Evolutionary conservation across 2,329 filamentous ascomycete species (phyloP), one percentile per base, ranked within the genome.

Genomic region (Penicillium expansum): DNA sequence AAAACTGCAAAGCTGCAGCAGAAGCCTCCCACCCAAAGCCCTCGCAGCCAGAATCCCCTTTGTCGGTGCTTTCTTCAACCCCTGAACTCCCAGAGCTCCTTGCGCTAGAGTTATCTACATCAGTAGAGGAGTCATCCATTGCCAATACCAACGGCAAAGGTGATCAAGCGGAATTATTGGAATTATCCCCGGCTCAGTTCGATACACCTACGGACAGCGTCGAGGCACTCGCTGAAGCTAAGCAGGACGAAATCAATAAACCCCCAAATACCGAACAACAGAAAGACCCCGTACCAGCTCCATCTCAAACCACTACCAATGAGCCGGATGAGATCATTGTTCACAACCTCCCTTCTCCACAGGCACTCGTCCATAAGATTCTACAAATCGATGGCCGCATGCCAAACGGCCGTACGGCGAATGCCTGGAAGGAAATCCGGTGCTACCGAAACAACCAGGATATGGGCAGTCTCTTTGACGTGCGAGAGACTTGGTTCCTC

Each of bases 401-500:
- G 20, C 64, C 52, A 5, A 57, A 69, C 5, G 59, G 67, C 5
- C 68, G 69, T 5, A 68, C 68, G 39, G 67, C 69, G 1, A 79
- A 78, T 67, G 66, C 76, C 9, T 79, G 77, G 77, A 78, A 77
- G 55, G 69, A 73, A 35, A 66, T 78, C 22, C 76, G 77, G 9
- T 76, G 73, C 50, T 74, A 71, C 43, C 69, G 77, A 44, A 69
- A 77, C 35, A 77, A 79, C 38, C 77, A 79, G 63, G 77, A 79
- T 42, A 77, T 79, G 65, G 77, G 77, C 4, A 76, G 69, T 52
- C 67, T 78, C 22, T 79, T 73, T 67, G 77, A 79, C 39, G 67
- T 79, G 43, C 67, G 77, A 42, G 72, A 77, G 53, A 67, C 66
- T 48, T 77, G 74, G 75, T 77, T 66, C 58, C 16, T 69, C 18